Percentiles rank a stretch among this genome's conserved stretches.
These are phyloP conservation scores for Paecilomyces formosus DNA, from an alignment of 2,329 filamentous ascomycete species.

Conservation along the genomic window DNA sequence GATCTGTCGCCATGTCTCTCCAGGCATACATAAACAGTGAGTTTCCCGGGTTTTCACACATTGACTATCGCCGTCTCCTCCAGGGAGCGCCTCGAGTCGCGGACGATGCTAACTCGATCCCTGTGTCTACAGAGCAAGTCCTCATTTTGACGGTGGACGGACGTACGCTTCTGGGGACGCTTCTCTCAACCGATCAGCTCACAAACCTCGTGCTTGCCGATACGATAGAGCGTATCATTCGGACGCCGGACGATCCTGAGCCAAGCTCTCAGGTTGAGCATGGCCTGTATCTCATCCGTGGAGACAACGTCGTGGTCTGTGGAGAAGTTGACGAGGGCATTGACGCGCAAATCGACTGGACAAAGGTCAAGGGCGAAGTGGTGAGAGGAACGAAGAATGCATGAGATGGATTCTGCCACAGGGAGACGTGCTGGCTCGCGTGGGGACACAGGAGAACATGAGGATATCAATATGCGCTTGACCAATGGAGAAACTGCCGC, in stretches of 20 bases:
- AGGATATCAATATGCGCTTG: background rate
- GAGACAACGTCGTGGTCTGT: slow-evolving; percentile 88
- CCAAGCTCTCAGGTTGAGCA: slow-evolving; percentile 72
- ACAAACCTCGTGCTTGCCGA: slow-evolving; percentile 86
- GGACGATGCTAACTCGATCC: background rate
- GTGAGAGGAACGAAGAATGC: slow-evolving; percentile 79
- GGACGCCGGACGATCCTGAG: slow-evolving; percentile 73
- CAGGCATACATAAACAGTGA: slow-evolving; percentile 48
- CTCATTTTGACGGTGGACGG: slow-evolving; percentile 88
- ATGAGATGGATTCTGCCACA: slow-evolving; percentile 23
- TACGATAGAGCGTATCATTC: slow-evolving; percentile 84
- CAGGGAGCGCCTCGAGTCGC: background rate
- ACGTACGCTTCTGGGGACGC: slow-evolving; percentile 72
- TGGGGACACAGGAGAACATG: background rate
- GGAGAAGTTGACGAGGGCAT: slow-evolving; percentile 84
- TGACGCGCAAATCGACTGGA: slow-evolving; percentile 88
- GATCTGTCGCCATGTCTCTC: slow-evolving; percentile 42
- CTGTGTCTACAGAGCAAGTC: slow-evolving; percentile 64
- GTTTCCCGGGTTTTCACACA: slow-evolving; percentile 11
- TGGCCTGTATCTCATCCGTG: slow-evolving; percentile 84
- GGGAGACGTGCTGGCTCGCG: background rate
- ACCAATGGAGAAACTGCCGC: background rate
- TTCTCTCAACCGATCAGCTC: slow-evolving; percentile 80
- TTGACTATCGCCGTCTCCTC: background rate
- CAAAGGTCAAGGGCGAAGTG: slow-evolving; percentile 73